phyloP scores from a whole-genome alignment of 768 basidiomycete species.

The Tulasnella sp. region DNA sequence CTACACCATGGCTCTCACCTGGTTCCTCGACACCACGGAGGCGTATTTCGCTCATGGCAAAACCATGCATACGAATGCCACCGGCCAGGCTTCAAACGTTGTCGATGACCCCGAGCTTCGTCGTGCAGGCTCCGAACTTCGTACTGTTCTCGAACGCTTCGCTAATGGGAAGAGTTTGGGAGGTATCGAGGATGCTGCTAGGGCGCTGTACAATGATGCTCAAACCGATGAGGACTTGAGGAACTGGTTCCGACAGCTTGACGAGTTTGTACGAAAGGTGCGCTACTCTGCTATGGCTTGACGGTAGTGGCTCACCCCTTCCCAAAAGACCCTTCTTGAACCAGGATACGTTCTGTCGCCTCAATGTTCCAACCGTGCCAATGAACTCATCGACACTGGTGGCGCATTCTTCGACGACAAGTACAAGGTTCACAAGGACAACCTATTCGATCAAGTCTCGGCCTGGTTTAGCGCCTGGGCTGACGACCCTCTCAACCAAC shows the following conservation, averaged over 20 bases:
- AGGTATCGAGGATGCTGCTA: slow-evolving; percentile 53
- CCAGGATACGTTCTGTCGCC: slow-evolving; percentile 79
- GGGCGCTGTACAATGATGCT: slow-evolving; percentile 61
- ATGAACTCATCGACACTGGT: slow-evolving; percentile 53
- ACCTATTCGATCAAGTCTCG: slow-evolving; percentile 54
- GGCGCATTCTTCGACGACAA: slow-evolving; percentile 64
- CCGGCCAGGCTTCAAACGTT: slow-evolving; percentile 27
- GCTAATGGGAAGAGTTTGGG: slow-evolving; percentile 62
- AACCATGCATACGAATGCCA: slow-evolving; percentile 26
- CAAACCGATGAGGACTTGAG: slow-evolving; percentile 60
- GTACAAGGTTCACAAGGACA: slow-evolving; percentile 70
- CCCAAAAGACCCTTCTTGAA: slow-evolving; percentile 50
- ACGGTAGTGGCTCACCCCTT: not conserved
- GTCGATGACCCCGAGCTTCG: slow-evolving; percentile 44
- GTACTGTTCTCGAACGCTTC: slow-evolving; percentile 81
- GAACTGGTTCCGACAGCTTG: slow-evolving; percentile 54
- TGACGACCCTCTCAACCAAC: slow-evolving; percentile 70
- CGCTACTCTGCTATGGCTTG: slow-evolving; percentile 14
- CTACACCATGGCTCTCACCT: slow-evolving; percentile 70
- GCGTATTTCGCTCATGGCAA: slow-evolving; percentile 48
- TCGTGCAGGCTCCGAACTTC: slow-evolving; percentile 47
- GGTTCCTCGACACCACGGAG: slow-evolving; percentile 52
- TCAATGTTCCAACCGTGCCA: slow-evolving; percentile 52
- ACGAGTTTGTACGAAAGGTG: slow-evolving; percentile 55
- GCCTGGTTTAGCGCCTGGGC: slow-evolving; percentile 78